Conservation (phyloP, 768 basidiomycete species). For the Termitomyces sp. region DNA sequence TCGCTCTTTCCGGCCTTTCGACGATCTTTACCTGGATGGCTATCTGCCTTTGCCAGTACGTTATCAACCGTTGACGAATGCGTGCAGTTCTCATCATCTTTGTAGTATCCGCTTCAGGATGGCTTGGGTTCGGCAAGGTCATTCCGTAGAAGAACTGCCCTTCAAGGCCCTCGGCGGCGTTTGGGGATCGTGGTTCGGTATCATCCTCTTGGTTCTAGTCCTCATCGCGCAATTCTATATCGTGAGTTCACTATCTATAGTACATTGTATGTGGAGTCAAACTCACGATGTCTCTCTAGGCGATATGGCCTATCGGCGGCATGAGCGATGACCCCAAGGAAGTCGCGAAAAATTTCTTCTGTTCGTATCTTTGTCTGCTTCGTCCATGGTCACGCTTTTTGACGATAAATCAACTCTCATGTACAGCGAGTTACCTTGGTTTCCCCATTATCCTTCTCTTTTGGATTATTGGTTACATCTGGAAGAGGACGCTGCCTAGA, state of each 20-base stretch:
- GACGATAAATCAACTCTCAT: neutral
- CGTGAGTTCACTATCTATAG: slow-evolving; percentile 15
- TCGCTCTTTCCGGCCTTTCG: slow-evolving; percentile 42
- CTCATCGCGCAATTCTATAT: slow-evolving; percentile 43
- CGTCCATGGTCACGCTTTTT: neutral
- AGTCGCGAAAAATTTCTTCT: slow-evolving; percentile 34
- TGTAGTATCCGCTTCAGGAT: slow-evolving; percentile 38
- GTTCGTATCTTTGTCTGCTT: slow-evolving; percentile 17
- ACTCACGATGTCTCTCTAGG: slow-evolving; percentile 15
- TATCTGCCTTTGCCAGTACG: slow-evolving; percentile 42
- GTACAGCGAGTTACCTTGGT: slow-evolving; percentile 33
- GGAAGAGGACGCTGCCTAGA: slow-evolving; percentile 36
- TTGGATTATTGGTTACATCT: slow-evolving; percentile 30
- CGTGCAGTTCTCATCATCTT: neutral
- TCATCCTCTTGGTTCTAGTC: slow-evolving; percentile 33
- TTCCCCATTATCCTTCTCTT: slow-evolving; percentile 35
- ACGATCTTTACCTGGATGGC: slow-evolving; percentile 42
- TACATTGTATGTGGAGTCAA: neutral
- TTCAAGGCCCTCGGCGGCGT: slow-evolving; percentile 39
- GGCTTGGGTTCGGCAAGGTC: slow-evolving; percentile 40
- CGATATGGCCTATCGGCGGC: slow-evolving; percentile 36
- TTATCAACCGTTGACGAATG: neutral
- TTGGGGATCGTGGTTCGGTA: slow-evolving; percentile 42
- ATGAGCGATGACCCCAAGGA: slow-evolving; percentile 20
- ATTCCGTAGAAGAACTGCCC: slow-evolving; percentile 40